Base-by-base conservation (phyloP, 495 filamentous ascomycete genomes). In the Podospora appendiculata region DNA sequence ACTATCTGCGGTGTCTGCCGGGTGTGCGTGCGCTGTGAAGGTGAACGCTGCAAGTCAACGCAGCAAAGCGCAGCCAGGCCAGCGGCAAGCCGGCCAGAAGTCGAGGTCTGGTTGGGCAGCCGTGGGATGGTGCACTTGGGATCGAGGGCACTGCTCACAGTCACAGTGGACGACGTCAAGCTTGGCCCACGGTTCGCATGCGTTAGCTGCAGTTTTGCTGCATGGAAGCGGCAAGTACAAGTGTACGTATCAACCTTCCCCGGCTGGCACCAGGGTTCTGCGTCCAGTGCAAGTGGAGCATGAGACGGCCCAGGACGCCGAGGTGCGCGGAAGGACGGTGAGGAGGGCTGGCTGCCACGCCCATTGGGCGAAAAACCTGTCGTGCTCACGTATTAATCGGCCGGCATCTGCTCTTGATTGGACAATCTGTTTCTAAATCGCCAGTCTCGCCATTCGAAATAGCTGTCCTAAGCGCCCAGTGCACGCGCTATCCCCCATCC, bases 31-130 rank as follows among this genome's bases (percentile, higher is more conserved):
- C 32, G 38, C 43, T 48, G 44, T 40, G 17, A 47, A 52, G 4
- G 36, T 13, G 36, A 38, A 38, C 13, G 36, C 0, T 45, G 39
- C 47, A 12, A 17, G 39, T 54, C 45, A 39, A 41, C 33, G 33
- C 38, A n/a, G 35, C 52, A 49, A 53, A 44, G n/a, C 40, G 9
- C 19, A 42, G 17, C 41, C 34, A 50, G 47, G 56, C 60, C 45
- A 65, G 70, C 67, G 66, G 63, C 59, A 68, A 66, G 57, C n/a
- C 42, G 45, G 55, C 60, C 58, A 51, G 55, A 67, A 68, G 56
- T 45, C 59, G 62, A 66, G 33, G 68, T 66, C 65, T 72, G 70
- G 70, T 71, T 72, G 70, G 70, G 57, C 61, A 63, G 56, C 50
- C 17, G 53, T 17, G 58, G 54, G 53, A 52, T 57, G 51, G 50